These are phyloP conservation scores for Candida hungchunana DNA, from an alignment of 805 yeast genomes.

Conservation along the genomic window DNA sequence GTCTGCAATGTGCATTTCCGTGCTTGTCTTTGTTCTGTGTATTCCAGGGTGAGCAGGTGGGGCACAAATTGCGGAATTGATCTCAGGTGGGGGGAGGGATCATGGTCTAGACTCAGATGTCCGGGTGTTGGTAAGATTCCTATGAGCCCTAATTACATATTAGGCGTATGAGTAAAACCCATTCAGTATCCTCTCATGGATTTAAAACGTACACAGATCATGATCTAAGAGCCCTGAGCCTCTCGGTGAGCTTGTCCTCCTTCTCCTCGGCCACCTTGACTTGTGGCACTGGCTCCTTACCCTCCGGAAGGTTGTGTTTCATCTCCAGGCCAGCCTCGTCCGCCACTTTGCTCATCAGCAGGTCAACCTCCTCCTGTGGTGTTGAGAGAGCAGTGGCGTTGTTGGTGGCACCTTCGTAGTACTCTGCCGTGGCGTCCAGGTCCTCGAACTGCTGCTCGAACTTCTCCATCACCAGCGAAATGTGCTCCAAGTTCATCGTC, in stretches of 20 bases:
- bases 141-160: too few species aligned
- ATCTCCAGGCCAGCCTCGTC: slow-evolving; percentile 96
- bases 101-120: too few species aligned
- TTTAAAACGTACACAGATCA: neutral
- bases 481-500: slow-evolving; percentile 90
- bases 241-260: slow-evolving; percentile 83
- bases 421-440: slow-evolving; percentile 87
- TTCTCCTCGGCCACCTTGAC: slow-evolving; percentile 67
- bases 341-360: slow-evolving; percentile 85
- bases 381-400: slow-evolving; percentile 84
- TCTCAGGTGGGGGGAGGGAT: too few species aligned
- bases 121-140: too few species aligned
- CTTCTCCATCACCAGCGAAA: slow-evolving; percentile 94
- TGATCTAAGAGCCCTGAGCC: slow-evolving; percentile 76
- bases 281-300: slow-evolving; percentile 37
- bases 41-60: too few species aligned
- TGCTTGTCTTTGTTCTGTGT: too few species aligned
- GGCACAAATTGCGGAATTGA: too few species aligned
- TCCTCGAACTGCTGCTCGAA: slow-evolving; percentile 96
- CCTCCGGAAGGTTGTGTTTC: slow-evolving; percentile 67
- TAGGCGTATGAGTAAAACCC: too few species aligned
- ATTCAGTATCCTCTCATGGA: neutral
- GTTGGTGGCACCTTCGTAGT: slow-evolving; percentile 86
- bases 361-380: slow-evolving; percentile 94
- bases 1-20: slow-evolving; percentile 17